Evolutionary conservation across 192 early-diverging fungal species (phyloP), one percentile per base, ranked within the genome.

Genomic region (Coemansia sp.): DNA sequence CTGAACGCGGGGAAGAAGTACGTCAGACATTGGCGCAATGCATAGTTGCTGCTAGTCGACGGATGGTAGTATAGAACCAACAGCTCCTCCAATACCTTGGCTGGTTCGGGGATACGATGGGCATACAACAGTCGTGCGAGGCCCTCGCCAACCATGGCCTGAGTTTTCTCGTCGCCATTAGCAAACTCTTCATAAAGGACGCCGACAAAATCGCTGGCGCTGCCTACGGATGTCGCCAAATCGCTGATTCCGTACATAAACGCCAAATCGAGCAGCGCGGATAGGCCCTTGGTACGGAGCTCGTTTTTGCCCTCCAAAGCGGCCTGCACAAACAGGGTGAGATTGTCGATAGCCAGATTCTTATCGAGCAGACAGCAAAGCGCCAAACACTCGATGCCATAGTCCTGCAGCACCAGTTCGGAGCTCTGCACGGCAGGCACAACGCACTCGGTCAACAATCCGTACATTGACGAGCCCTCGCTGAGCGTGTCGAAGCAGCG

Each of bases 1-100:
- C 91, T 88, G 67, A 85, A 94, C 11, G 89, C 90, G 8, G 91
- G 93, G 59, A 96, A 86, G 59, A 96, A 96, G 69, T 94, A 96
- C 21, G 84, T 86, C n/a, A 96, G 83, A 64, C 93, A 96, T 69
- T 95, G 93, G 1, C 90, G 83, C 58, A 93, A 75, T 11, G 86
- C 83, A 50, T 88, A 75, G 66, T 94, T 94, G 34, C 55, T 65
- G 10, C 66, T 75, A 7, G 90, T 93, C 2, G 75, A 65, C 16
- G 91, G 90, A 71, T 94, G 88, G 74, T 90, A 95, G 76, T 95
- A 96, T 16, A 94, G 70, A 0, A 92, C 74, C n/a, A 94, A 76
- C 70, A 96, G 67, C 67, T 86, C 79, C 39, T 91, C 85, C 50
- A 96, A 73, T 16, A 79, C 67, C 11, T 36, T 46, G n/a, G 72